These are phyloP conservation scores for Hemileccinum rubropunctum DNA, from an alignment of 768 basidiomycete species.

Conservation along the genomic window DNA sequence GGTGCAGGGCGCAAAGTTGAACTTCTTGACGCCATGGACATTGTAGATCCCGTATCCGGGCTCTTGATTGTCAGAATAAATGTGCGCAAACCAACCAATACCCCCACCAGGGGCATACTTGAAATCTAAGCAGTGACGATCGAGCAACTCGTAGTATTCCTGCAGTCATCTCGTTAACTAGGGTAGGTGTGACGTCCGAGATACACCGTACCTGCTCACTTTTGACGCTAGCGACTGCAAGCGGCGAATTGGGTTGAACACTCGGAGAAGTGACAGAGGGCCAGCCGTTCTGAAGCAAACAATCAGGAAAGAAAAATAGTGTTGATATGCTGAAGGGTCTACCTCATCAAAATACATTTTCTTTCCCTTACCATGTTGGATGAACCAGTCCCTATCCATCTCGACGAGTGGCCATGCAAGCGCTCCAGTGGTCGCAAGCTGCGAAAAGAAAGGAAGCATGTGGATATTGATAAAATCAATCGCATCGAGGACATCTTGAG, in stretches of 20 bases:
- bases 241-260: constrained; percentile 63
- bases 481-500: constrained; percentile 53
- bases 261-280: constrained; percentile 59
- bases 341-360: constrained; percentile 77
- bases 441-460: constrained; percentile 66
- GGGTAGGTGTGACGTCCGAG: neutral
- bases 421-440: constrained; percentile 38
- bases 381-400: constrained; percentile 65
- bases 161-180: constrained; percentile 1
- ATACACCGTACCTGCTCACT: constrained; percentile 50
- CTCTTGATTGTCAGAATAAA: constrained; percentile 64
- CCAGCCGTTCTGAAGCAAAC: constrained; percentile 65
- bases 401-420: constrained; percentile 62
- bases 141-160: constrained; percentile 62
- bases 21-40: constrained; percentile 48
- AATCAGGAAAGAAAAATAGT: neutral
- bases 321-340: constrained; percentile 4
- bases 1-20: constrained; percentile 61
- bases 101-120: constrained; percentile 60
- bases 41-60: constrained; percentile 73
- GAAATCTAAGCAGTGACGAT: constrained; percentile 59
- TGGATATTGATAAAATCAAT: constrained; percentile 66
- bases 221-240: constrained; percentile 59
- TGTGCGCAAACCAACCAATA: constrained; percentile 80
- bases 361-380: constrained; percentile 59